Base-by-base conservation (phyloP, 2,329 filamentous ascomycete genomes). In the Ophiostoma sp. region DNA sequence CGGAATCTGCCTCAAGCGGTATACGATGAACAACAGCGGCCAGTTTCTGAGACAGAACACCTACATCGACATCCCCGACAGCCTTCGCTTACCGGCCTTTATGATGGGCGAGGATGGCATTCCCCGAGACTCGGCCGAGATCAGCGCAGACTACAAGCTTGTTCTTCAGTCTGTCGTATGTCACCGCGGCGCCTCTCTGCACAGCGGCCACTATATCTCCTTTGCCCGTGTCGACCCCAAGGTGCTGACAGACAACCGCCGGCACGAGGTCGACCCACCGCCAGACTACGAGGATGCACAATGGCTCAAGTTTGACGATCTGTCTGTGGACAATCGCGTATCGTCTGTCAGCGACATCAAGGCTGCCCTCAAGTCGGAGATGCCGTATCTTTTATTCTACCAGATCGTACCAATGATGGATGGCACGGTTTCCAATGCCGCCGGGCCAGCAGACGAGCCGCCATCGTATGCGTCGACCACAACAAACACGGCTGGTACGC, bases 311-410 rank as follows among this genome's bases (percentile, higher is more conserved):
- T 97, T 97, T 75, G 95, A 99, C 77, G 95, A 99, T 77, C 82
- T 98, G n/a, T 78, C 78, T 0, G 81, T 87, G 0, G 82, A 86
- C 48, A 84, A 89, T 70, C 87, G 94, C 35, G 90, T 98, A 3
- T 85, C 84, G 0, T 85, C 90, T 69, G 89, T 97, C 67, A 87
- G 96, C 75, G 90, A 97, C 73, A 87, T 89, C 75, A 89, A 91
- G 72, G 81, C 90, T 74, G 90, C 92, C 0, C 81, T 98, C 67
- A 90, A 87, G 74, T 39, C 11, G 39, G 94, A 97, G 78, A 96
- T 93, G 78, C 94, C 95, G 0, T 98, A 98, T 77, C 85, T 98
- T 7, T 83, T 99, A 0, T 98, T 98, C 79, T 99, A 97, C 76
- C 94, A 97, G 78, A 92, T 98, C 57, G 86, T 96, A 39, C 94